phyloP scores from a whole-genome alignment of 164 flowering plant species.

The Vitis rotundifolia region DNA sequence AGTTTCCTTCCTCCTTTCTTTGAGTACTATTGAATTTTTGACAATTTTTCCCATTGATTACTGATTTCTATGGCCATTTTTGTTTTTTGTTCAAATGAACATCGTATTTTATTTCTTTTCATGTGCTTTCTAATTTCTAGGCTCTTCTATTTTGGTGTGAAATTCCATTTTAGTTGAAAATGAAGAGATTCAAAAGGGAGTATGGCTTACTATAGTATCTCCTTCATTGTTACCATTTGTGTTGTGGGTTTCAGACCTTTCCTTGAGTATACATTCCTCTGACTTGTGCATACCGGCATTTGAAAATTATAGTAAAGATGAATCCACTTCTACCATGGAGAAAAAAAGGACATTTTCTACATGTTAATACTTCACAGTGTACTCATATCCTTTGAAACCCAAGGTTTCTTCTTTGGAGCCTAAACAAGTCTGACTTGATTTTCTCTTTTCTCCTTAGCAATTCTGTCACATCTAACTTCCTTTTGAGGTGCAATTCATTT shows the following conservation, averaged over 20 bases:
- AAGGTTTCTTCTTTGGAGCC: constrained; percentile 38
- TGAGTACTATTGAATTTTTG: no score
- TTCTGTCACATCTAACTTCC: constrained; percentile 22
- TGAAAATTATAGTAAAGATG: not conserved
- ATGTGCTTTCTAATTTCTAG: no score
- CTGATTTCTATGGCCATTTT: no score
- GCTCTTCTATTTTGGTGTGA: no score
- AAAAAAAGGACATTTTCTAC: no score
- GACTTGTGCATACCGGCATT: constrained; percentile 25
- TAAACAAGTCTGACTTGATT: not conserved
- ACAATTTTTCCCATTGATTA: no score
- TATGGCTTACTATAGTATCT: not conserved
- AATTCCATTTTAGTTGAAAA: no score
- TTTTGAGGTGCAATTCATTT: constrained; percentile 24
- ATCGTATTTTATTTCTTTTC: no score
- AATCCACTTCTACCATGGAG: not conserved
- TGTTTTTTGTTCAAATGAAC: no score
- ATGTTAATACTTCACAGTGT: no score
- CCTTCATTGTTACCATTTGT: constrained; percentile 19
- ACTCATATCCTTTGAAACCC: constrained; percentile 40
- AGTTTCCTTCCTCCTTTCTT: no score
- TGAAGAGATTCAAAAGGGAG: no score
- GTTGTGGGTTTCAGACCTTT: constrained; percentile 20
- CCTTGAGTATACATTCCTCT: constrained; percentile 20
- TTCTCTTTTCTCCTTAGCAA: not conserved